Conservation (phyloP, 2,329 filamentous ascomycete genomes). For the Stagonosporopsis chrysanthemi region DNA sequence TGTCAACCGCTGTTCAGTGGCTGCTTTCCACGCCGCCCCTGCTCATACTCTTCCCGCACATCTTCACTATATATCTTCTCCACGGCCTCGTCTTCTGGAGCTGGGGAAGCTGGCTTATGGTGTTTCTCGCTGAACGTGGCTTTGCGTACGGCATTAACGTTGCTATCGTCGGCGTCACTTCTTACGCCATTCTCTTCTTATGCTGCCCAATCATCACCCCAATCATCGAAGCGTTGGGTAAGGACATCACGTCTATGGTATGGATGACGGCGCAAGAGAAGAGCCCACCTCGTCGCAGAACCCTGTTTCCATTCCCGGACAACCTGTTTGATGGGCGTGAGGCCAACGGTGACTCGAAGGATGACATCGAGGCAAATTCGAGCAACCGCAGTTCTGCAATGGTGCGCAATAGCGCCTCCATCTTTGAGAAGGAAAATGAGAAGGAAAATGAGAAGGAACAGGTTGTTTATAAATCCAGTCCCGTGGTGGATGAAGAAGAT, state of each 20-base stretch:
- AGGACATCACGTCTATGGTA: conserved; percentile 48
- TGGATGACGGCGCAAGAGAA: conserved; percentile 49
- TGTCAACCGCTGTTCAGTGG: conserved; percentile 51
- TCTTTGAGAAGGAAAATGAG: background rate
- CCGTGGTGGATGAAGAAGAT: background rate
- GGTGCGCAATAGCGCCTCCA: background rate
- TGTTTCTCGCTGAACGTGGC: conserved; percentile 41
- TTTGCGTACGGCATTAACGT: conserved; percentile 48
- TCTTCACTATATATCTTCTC: conserved; percentile 59
- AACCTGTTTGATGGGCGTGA: conserved; percentile 25
- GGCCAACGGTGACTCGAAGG: conserved; percentile 11
- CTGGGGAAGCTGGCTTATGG: conserved; percentile 49
- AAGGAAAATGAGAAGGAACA: background rate
- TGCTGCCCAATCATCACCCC: conserved; percentile 49
- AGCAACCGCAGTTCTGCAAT: conserved; percentile 8
- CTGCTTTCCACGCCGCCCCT: conserved; percentile 51
- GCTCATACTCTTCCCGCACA: conserved; percentile 56
- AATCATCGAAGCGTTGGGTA: conserved; percentile 50
- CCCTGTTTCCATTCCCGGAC: conserved; percentile 43
- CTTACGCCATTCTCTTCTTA: conserved; percentile 45
- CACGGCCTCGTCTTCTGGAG: conserved; percentile 59
- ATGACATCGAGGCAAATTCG: conserved; percentile 17
- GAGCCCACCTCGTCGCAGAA: conserved; percentile 41
- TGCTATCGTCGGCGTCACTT: conserved; percentile 47
- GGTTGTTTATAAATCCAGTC: background rate